Evolutionary conservation across 202 grass and related monocot genomes (phyloP).

Genomic region (Dendrocalamus latiflorus): DNA sequence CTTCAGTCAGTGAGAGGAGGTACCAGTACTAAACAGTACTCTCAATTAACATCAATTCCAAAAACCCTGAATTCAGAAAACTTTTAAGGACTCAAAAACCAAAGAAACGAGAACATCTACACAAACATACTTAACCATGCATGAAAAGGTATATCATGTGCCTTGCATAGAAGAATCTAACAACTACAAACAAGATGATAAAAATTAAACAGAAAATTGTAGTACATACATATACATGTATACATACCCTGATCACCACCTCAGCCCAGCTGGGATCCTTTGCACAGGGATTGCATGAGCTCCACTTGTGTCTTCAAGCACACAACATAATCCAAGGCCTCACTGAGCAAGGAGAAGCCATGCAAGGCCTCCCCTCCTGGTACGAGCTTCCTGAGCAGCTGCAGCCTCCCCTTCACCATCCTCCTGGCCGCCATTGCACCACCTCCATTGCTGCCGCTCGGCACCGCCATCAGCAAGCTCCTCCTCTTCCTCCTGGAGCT

Average conservation of each 20-base stretch:
- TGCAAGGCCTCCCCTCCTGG: slow-evolving; percentile 37
- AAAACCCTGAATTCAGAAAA: neutral
- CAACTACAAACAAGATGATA: neutral
- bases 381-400: slow-evolving; percentile 37
- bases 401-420: too few relatives aligned
- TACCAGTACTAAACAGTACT: neutral
- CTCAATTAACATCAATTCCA: neutral
- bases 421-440: too few relatives aligned
- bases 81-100: neutral
- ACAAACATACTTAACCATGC: neutral
- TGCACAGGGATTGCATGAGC: slow-evolving; percentile 45
- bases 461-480: too few relatives aligned
- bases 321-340: slow-evolving; percentile 50
- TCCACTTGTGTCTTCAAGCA: too few relatives aligned
- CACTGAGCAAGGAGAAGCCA: slow-evolving; percentile 41
- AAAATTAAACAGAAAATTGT: neutral
- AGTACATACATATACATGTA: neutral
- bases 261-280: slow-evolving; percentile 17
- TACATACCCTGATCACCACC: neutral
- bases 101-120: neutral
- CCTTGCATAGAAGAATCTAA: neutral
- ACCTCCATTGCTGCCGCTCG: too few relatives aligned
- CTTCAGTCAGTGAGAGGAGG: slow-evolving; percentile 19
- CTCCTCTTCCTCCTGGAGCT: too few relatives aligned
- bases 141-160: neutral